Evolutionary conservation across 352 stramenopile species (phyloP), one percentile per base, ranked within the genome.

Genomic region (Phytophthora sp.): DNA sequence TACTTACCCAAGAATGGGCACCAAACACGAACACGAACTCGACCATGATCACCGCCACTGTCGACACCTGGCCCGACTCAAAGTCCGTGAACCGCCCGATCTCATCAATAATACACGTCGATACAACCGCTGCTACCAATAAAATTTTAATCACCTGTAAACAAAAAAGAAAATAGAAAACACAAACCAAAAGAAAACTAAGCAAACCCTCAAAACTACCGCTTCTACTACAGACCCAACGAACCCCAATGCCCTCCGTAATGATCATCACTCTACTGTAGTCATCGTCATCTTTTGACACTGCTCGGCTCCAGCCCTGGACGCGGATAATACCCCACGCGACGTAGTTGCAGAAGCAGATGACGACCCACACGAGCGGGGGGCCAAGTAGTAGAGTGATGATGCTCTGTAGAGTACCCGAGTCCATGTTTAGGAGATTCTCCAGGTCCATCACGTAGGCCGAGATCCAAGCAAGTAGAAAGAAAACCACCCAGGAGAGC

Each of bases 221-320:
- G n/a, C n/a, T n/a, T n/a, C 38, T 39, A 30, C 36, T 38, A 13
- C 27, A 6, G 33, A 52, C 30, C 12, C 18, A 33, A 55, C 63
- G 26, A 73, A 89, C 87, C 16, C 77, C 80, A 66, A 95, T 93
- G 49, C 85, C 82, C 57, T 95, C 87, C 0, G 85, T 93, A 60
- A 95, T 84, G 71, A 95, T 94, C 87, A 95, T 90, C 12, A 93
- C 80, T 47, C 86, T 73, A 70, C 84, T 92, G 58, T 93, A 92
- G 69, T 94, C 85, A 69, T 95, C 85, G 44, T 95, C 83, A 35
- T 90, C 81, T 57, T 86, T 88, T 24, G 75, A 81, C 15, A 83
- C 77, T 8, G 78, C 54, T 18, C 82, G 74, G 41, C 84, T 91
- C 87, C 87, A 95, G n/a, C 87, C 87, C 56, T 95, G 83, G 16